Base-by-base conservation (phyloP, 1,284 basidiomycete genomes). In the Pterulicium gracile region DNA sequence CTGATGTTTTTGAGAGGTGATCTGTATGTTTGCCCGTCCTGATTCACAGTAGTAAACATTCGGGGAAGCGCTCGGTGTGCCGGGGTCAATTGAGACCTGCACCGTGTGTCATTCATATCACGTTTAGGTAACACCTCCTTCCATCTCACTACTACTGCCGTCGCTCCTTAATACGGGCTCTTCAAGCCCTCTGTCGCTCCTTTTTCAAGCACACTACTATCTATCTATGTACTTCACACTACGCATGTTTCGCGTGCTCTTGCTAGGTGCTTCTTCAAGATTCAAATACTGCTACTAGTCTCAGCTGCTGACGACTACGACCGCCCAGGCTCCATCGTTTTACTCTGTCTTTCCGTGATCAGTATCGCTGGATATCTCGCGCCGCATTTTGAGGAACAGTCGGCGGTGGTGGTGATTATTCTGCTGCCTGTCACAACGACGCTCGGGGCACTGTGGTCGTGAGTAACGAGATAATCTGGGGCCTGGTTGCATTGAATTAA, bases 201-300 rank as follows among this genome's bases (percentile, higher is more conserved):
- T 32, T 32, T n/a, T 32, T n/a, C 27, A 32, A 32, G 10, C 7
- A 32, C 27, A 32, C 27, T 32, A 32, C n/a, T 32, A 39, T 39
- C 36, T 18, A 39, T 39, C 36, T n/a, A 39, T 39, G 36, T 39
- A 39, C 36, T 39, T 39, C 19, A 39, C 36, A 13, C 15, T 39
- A 17, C 36, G 36, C 7, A 39, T 39, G 36, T 39, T 39, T 18
- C n/a, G 36, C 7, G 36, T 39, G 7, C 36, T 39, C 5, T 39
- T 39, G n/a, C 36, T 39, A 39, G 36, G 36, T 39, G n/a, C 5
- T n/a, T n/a, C n/a, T n/a, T n/a, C n/a, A n/a, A n/a, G n/a, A n/a
- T n/a, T n/a, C 5, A 10, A 39, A 13, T 39, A 15, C 36, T 39
- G 5, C 36, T 10, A 39, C 36, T 5, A 13, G 36, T 7, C 36